These are phyloP conservation scores for Colletotrichum karsti DNA, from an alignment of 2,329 filamentous ascomycete genomes.

Conservation along the genomic window DNA sequence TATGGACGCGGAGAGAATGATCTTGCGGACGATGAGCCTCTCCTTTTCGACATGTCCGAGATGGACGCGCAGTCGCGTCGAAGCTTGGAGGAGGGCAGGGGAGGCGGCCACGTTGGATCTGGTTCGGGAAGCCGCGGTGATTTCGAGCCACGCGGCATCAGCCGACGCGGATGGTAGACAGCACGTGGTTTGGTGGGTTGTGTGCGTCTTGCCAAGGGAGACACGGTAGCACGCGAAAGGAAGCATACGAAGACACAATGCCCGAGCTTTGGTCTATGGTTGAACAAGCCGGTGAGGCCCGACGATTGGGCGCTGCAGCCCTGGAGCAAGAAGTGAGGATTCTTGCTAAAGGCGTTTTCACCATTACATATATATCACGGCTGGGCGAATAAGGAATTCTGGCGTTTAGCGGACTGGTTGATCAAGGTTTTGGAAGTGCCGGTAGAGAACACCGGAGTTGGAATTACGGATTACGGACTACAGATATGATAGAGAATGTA, in stretches of 20 bases:
- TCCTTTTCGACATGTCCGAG: constrained; percentile 79
- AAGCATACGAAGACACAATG: too few species aligned
- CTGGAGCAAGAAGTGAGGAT: background rate
- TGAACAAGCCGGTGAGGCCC: background rate
- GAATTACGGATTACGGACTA: background rate
- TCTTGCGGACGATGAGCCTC: constrained; percentile 71
- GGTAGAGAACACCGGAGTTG: constrained; percentile 9
- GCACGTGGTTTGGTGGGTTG: background rate
- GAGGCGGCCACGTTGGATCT: constrained; percentile 47
- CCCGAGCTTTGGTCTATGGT: too few species aligned
- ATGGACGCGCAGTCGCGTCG: constrained; percentile 67
- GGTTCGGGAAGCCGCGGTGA: constrained; percentile 42
- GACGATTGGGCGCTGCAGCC: background rate
- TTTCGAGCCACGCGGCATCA: constrained; percentile 48
- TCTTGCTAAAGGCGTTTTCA: background rate
- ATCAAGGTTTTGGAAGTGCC: background rate
- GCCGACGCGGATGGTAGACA: constrained; percentile 46
- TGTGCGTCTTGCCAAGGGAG: background rate
- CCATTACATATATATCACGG: constrained; percentile 7
- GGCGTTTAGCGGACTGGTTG: constrained; percentile 15
- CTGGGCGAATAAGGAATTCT: background rate
- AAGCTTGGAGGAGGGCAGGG: constrained; percentile 64
- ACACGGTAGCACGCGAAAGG: too few species aligned
- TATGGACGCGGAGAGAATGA: constrained; percentile 52
- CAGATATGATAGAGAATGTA: constrained; percentile 27